Evolutionary conservation across 805 yeast species (phyloP).

Genomic region (Kluyveromyces wickerhamii): DNA sequence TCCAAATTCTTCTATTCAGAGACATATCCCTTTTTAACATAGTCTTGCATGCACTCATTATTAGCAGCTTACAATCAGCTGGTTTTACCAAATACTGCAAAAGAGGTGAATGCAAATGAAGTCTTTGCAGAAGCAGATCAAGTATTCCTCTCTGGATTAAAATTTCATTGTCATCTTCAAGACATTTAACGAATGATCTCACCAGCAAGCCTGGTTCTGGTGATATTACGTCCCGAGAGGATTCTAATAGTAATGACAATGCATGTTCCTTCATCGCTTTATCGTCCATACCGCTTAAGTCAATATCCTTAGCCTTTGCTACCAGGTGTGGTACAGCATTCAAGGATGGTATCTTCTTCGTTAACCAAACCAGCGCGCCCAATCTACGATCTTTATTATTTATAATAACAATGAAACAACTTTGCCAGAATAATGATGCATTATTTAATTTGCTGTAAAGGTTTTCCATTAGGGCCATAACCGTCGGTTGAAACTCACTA

Average conservation of each 20-base stretch:
- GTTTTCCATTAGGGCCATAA: conserved; percentile 50
- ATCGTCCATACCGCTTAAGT: conserved; percentile 11
- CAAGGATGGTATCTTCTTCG: conserved; percentile 54
- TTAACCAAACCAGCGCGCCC: conserved; percentile 75
- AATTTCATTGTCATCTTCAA: conserved; percentile 54
- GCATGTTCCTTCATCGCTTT: conserved; percentile 30
- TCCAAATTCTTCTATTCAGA: conserved; percentile 87
- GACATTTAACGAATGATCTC: conserved; percentile 64
- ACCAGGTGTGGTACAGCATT: conserved; percentile 30
- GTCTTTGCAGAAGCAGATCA: conserved; percentile 61
- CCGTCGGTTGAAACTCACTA: conserved; percentile 66
- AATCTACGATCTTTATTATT: conserved; percentile 71
- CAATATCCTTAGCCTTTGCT: conserved; percentile 10
- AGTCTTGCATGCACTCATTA: conserved; percentile 57
- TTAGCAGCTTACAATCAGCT: conserved; percentile 48
- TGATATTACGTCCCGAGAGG: conserved; percentile 51
- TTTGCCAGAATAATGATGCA: conserved; percentile 81
- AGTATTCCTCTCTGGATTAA: conserved; percentile 84
- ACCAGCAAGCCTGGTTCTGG: conserved; percentile 78
- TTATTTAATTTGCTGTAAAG: conserved; percentile 51
- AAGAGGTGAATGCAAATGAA: conserved; percentile 57
- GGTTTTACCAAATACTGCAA: conserved; percentile 39
- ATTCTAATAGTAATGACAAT: conserved; percentile 32
- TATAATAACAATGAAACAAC: conserved; percentile 64
- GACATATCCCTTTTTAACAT: conserved; percentile 88